Conservation (phyloP, 306 rosid species). For the barrel medic (Medicago truncatula) region MtrunA17r5.0-ANR NC_053046.1:4549501-4550000, state of each 20-base stretch:
- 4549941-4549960: not conserved
- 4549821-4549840: not conserved
- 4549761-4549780: not conserved
- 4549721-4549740: not conserved
- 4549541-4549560: conserved; percentile 32
- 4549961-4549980: not conserved
- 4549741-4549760: not conserved
- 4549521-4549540: conserved; percentile 90
- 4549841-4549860: not conserved
- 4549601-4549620: not conserved
- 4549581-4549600: conserved; percentile 21
- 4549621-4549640: not conserved
- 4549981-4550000: not conserved
- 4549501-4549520: conserved; percentile 99
- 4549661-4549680: too few species aligned
- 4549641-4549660: conserved; percentile 14
- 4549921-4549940: not conserved
- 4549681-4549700: not conserved
- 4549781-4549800: not conserved
- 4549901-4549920: not conserved
- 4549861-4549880: not conserved
- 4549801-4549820: not conserved
- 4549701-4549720: not conserved
- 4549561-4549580: conserved; percentile 37
- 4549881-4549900: not conserved